phyloP scores from a whole-genome alignment of 2,329 filamentous ascomycete species.

The Sporothrix sp. region DNA sequence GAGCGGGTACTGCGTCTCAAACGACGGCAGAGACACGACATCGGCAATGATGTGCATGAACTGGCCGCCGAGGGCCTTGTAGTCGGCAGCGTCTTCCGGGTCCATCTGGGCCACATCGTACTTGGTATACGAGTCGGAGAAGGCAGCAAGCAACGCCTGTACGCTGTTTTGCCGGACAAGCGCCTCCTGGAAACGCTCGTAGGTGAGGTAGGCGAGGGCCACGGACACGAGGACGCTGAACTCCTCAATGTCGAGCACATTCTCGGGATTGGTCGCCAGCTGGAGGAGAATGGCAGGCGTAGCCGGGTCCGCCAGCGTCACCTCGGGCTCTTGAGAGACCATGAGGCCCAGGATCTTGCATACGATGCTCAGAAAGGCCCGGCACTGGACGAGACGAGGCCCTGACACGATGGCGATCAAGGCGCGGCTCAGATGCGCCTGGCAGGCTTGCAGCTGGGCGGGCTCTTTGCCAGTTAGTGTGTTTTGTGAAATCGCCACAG shows the following conservation, averaged over 20 bases:
- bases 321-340: conserved; percentile 41
- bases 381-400: conserved; percentile 32
- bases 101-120: conserved; percentile 33
- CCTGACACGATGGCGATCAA: conserved; percentile 41
- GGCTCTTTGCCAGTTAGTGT: too few relatives aligned
- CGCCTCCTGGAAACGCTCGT: conserved; percentile 40
- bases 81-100: conserved; percentile 35
- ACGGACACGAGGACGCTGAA: conserved; percentile 43
- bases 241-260: conserved; percentile 41
- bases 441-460: conserved; percentile 46
- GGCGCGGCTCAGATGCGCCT: conserved; percentile 38
- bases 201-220: conserved; percentile 46
- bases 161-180: conserved; percentile 34
- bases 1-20: conserved; percentile 29
- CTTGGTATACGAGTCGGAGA: conserved; percentile 38
- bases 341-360: conserved; percentile 49
- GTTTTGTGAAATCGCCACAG: too few relatives aligned
- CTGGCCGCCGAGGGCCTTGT: conserved; percentile 31
- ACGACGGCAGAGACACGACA: conserved; percentile 35
- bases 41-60: conserved; percentile 43
- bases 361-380: conserved; percentile 39
- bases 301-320: conserved; percentile 31
- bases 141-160: conserved; percentile 36
- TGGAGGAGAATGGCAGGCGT: conserved; percentile 42
- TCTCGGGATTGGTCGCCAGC: conserved; percentile 34